phyloP scores from a whole-genome alignment of 2,329 filamentous ascomycete genomes.

The Lithohypha guttulata region DNA sequence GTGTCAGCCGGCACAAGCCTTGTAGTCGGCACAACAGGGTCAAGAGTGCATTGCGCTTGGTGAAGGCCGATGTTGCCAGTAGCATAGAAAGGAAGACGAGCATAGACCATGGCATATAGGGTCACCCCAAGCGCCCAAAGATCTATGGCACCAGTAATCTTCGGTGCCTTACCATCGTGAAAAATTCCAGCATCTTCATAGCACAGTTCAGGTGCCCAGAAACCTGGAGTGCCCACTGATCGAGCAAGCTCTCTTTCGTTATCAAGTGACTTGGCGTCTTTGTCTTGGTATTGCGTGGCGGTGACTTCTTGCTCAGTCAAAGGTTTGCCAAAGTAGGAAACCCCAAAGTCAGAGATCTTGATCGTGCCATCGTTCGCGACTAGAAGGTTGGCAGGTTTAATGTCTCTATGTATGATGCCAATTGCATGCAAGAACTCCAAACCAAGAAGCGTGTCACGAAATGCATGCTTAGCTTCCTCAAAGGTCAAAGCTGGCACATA shows the following conservation, averaged over 20 bases:
- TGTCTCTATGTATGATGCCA: slow-evolving; percentile 97
- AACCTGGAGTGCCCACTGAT: slow-evolving; percentile 92
- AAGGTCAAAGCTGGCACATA: slow-evolving; percentile 91
- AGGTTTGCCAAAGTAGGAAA: slow-evolving; percentile 88
- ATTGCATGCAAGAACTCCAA: slow-evolving; percentile 91
- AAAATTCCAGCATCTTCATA: slow-evolving; percentile 59
- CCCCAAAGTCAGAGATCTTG: slow-evolving; percentile 98
- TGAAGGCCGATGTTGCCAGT: slow-evolving; percentile 62
- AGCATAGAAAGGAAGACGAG: slow-evolving; percentile 83
- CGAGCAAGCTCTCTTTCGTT: slow-evolving; percentile 95
- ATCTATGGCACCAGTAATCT: slow-evolving; percentile 85
- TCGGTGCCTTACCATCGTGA: slow-evolving; percentile 50
- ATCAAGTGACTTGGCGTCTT: slow-evolving; percentile 78
- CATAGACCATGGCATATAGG: slow-evolving; percentile 88
- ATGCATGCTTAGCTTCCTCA: slow-evolving; percentile 68
- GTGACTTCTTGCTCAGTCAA: slow-evolving; percentile 62
- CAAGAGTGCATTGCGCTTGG: slow-evolving; percentile 77
- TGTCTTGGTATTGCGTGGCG: slow-evolving; percentile 54
- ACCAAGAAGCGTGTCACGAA: slow-evolving; percentile 85
- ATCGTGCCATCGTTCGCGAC: slow-evolving; percentile 76
- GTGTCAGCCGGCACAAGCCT: slow-evolving; percentile 62
- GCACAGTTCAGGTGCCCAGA: slow-evolving; percentile 93
- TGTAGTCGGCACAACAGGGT: slow-evolving; percentile 76
- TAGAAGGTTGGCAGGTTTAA: slow-evolving; percentile 93
- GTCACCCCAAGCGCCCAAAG: slow-evolving; percentile 96